Percentiles rank a stretch among this genome's conserved stretches.
phyloP scores from a whole-genome alignment of 1,139 yeast species.

The Insectozyma bohioensis region DNA sequence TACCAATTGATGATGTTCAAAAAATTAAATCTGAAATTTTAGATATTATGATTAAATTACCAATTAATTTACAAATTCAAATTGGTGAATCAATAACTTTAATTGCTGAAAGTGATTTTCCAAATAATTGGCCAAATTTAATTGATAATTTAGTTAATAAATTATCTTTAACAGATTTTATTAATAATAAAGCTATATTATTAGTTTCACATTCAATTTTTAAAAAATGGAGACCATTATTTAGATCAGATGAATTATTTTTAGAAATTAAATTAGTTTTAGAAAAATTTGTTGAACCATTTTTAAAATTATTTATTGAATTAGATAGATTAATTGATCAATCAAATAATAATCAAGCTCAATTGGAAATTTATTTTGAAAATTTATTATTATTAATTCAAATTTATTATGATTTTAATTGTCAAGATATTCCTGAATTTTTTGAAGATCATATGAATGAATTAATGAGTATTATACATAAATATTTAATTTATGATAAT shows the following conservation, averaged over 20 bases:
- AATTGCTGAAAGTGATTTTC: conserved; percentile 96
- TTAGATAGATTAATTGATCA: conserved; percentile 66
- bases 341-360: conserved; percentile 31
- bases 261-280: conserved; percentile 85
- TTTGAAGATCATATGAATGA: conserved; percentile 84
- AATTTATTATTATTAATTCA: conserved; percentile 72
- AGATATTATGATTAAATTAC: conserved; percentile 78
- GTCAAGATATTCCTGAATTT: conserved; percentile 97
- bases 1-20: conserved; percentile 61
- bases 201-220: conserved; percentile 94
- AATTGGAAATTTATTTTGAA: conserved; percentile 60
- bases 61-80: conserved; percentile 76
- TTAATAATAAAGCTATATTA: conserved; percentile 79
- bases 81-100: conserved; percentile 90
- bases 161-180: conserved; percentile 63
- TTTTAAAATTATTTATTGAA: conserved; percentile 60
- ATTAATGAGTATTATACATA: conserved; percentile 81
- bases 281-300: conserved; percentile 83
- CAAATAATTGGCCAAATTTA: conserved; percentile 80
- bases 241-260: conserved; percentile 87
- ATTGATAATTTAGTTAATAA: conserved; percentile 73
- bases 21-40: conserved; percentile 76
- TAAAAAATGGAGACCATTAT: conserved; percentile 94
- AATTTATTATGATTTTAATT: conserved; percentile 88
- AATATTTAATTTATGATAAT: conserved; percentile 61